Base-by-base conservation (phyloP, 345 rosid species). In the Euphorbia peplus region DNA sequence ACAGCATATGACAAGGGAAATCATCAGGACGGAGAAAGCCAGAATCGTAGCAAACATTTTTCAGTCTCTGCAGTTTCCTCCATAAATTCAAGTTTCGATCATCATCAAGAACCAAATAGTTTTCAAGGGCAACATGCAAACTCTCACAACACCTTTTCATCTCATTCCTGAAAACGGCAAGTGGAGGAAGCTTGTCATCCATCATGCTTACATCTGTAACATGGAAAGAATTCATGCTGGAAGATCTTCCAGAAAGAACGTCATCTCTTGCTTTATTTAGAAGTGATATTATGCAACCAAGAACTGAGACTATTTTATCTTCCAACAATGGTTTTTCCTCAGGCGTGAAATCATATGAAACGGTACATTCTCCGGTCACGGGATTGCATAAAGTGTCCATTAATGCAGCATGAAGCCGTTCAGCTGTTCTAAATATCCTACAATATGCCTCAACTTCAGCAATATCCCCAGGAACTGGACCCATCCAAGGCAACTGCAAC, bases 391-490 rank as follows among this genome's bases (percentile, higher is more conserved):
- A 69, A 1, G 97, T 82, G 63, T 91, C 92, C 98, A 93, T 93
- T 78, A 93, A 63, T 2, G 98, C 88, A 78, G 88, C 78, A 80
- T 88, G 96, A 24, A 91, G 86, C 74, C 82, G 56, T 79, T 93
- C 97, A 14, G 95, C 89, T 13, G 95, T 84, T 82, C 97, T 83
- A 65, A 93, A 93, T 35, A 91, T 89, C 69, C 99, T 85, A 80
- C 99, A 93, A 65, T 93, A 93, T 14, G 99, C 96, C 81, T 93
- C 97, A 30, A 93, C 84, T 80, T 93, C 99, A 53, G 99, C 96
- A 70, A 93, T 91, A 58, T 93, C 98, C 18, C 98, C 97, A 47
- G 98, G 97, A 64, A 93, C 77, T 25, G 97, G 98, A 73, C 98
- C 98, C 63, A 86, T 73, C 98, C 98, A 88, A 25, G 82, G 90